Evolutionary conservation across 768 basidiomycete species (phyloP).

Genomic region (Kwoniella heveanensis): DNA sequence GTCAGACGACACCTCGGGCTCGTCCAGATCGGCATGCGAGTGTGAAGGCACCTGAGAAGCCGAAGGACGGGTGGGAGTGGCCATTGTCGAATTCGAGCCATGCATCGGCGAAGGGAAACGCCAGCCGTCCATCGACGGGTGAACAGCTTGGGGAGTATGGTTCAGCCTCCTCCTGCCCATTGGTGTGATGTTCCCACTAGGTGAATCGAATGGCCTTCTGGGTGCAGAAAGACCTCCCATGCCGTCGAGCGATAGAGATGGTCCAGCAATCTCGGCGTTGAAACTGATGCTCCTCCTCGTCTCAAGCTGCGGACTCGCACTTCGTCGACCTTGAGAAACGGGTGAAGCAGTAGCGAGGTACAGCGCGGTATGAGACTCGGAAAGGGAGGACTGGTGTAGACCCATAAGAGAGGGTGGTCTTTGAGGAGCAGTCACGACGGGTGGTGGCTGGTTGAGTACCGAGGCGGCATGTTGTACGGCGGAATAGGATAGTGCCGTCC

Average conservation of each 20-base stretch:
- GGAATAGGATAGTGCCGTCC: constrained; percentile 27
- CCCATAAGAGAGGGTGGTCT: constrained; percentile 38
- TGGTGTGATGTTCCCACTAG: constrained; percentile 16
- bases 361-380: constrained; percentile 48
- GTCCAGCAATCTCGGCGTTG: constrained; percentile 38
- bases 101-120: constrained; percentile 37
- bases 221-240: constrained; percentile 20
- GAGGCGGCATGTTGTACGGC: constrained; percentile 3
- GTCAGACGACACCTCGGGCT: neutral
- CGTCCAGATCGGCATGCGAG: neutral
- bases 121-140: constrained; percentile 44
- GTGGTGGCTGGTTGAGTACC: constrained; percentile 2
- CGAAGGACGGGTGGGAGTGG: constrained; percentile 34
- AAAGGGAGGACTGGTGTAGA: constrained; percentile 45
- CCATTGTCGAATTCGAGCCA: constrained; percentile 18
- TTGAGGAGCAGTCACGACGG: constrained; percentile 10
- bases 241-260: constrained; percentile 24
- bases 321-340: constrained; percentile 20
- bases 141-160: constrained; percentile 24
- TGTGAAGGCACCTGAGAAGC: constrained; percentile 13
- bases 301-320: constrained; percentile 35
- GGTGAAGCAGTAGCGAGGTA: constrained; percentile 49
- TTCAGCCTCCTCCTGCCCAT: constrained; percentile 14
- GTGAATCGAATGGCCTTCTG: constrained; percentile 21
- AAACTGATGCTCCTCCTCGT: constrained; percentile 37